Percentiles rank a stretch among this genome's conserved stretches.
These are phyloP conservation scores for Lodderomyces margitis DNA, from an alignment of 1,139 yeast genomes.

Conservation along the genomic window DNA sequence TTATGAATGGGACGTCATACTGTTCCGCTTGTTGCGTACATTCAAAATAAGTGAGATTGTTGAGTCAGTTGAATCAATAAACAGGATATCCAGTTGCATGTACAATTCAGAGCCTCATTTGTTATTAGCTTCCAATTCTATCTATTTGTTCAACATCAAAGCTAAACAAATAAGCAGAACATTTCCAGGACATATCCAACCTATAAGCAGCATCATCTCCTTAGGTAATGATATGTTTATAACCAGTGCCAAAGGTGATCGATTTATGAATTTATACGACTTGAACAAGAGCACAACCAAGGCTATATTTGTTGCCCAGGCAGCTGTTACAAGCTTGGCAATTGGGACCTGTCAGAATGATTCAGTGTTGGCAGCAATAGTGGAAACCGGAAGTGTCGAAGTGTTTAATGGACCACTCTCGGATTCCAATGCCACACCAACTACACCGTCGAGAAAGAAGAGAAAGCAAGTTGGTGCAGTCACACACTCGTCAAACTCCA, in stretches of 20 bases:
- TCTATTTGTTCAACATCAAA: conserved; percentile 48
- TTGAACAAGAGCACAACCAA: conserved; percentile 39
- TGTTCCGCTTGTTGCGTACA: conserved; percentile 38
- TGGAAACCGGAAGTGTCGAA: conserved; percentile 70
- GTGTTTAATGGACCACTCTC: conserved; percentile 57
- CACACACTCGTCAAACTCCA: conserved; percentile 49
- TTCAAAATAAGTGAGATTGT: conserved; percentile 41
- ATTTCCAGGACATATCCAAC: conserved; percentile 74
- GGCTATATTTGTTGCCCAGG: conserved; percentile 63
- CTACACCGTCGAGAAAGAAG: conserved; percentile 22
- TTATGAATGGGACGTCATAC: conserved; percentile 60
- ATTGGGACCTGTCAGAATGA: conserved; percentile 22
- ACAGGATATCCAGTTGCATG: conserved; percentile 34
- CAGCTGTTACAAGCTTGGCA: conserved; percentile 42
- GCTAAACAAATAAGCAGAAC: conserved; percentile 39
- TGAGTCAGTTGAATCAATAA: conserved; percentile 35
- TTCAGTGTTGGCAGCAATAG: conserved; percentile 51
- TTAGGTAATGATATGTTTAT: conserved; percentile 45
- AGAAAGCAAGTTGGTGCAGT: conserved; percentile 34
- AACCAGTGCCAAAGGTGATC: conserved; percentile 72
- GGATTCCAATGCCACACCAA: conserved; percentile 18
- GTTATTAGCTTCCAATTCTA: conserved; percentile 63
- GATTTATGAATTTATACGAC: conserved; percentile 73
- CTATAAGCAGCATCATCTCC: conserved; percentile 49
- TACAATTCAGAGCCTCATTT: conserved; percentile 43